Conservation (phyloP, 495 filamentous ascomycete species). For the Penicillium roqueforti region DNA sequence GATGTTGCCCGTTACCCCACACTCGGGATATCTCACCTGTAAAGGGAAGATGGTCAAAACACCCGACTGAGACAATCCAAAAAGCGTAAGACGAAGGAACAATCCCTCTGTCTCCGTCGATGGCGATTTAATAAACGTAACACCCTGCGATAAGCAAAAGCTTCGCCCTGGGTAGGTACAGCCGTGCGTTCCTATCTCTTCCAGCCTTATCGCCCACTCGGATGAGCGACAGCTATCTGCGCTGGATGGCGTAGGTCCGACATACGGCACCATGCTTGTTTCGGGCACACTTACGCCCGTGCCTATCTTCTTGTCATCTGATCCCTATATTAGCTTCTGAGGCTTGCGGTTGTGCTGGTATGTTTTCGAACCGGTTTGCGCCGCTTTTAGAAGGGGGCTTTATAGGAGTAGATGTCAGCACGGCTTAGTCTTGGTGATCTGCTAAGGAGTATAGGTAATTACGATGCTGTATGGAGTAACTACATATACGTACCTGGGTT, state of each 20-base stretch:
- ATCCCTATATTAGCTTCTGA: background rate
- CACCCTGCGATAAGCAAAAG: background rate
- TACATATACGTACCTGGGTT: too few relatives aligned
- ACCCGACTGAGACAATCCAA: too few relatives aligned
- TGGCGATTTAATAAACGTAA: background rate
- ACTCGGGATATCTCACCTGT: background rate
- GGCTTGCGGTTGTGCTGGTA: too few relatives aligned
- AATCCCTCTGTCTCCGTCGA: background rate
- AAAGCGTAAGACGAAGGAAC: too few relatives aligned
- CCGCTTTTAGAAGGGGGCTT: background rate
- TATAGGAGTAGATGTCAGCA: too few relatives aligned
- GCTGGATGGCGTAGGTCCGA: background rate
- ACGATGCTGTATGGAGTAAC: too few relatives aligned
- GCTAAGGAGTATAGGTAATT: too few relatives aligned
- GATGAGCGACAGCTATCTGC: background rate
- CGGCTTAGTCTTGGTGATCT: too few relatives aligned
- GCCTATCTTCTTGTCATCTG: background rate
- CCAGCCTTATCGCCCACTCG: slow-evolving; percentile 4
- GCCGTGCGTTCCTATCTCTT: background rate
- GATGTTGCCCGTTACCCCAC: background rate
- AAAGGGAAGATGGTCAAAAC: background rate
- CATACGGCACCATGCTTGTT: background rate
- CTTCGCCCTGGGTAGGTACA: background rate
- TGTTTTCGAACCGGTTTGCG: background rate
- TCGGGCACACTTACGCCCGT: background rate